Base-by-base conservation (phyloP, 805 yeast species). In the Metschnikowia peoriensis region DNA sequence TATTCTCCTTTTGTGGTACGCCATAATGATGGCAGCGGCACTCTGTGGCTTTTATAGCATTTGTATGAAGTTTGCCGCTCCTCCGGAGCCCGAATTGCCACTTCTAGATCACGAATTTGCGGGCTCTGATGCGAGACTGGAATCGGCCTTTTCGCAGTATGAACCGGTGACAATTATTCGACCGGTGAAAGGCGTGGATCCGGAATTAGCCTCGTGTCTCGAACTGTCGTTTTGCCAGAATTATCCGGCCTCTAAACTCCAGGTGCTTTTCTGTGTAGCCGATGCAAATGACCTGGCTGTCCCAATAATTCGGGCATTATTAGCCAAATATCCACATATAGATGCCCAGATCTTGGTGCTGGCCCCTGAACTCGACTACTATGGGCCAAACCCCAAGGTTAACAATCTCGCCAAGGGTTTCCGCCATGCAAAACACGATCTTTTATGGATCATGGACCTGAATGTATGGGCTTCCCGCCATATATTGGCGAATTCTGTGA, bases 321-420 rank as follows among this genome's bases (percentile, higher is more conserved):
- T 86, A 7, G 59, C 61, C 1, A 77, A 75, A 54, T 82, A 84
- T 64, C 84, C 88, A 0, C 64, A 75, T 2, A 72, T 84, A 6
- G 83, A 86, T 60, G 79, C 89, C 17, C 75, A 75, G 55, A 70
- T 90, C 6, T 63, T 89, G 54, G 66, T 86, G 1, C 65, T 71
- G 28, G 49, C 49, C 16, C 63, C 69, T 7, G 86, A 83, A 43
- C 69, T 68, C 37, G 79, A 73, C 50, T 78, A 78, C 57, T 86
- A 73, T 61, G 96, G 96, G 1, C 94, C 96, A 6, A 90, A 90
- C 61, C 97, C 97, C 7, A 90, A 90, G 68, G 88, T 90, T 50
- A 89, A 89, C 68, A 90, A 90, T 67, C 71, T 90, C 44, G 84
- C 90, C n/a, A 88, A 88, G 66, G 97, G 96, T 6, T 89, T 85